Evolutionary conservation across 2,329 filamentous ascomycete genomes (phyloP), one percentile per base, ranked within the genome.

Genomic region (Macrophomina tecta): DNA sequence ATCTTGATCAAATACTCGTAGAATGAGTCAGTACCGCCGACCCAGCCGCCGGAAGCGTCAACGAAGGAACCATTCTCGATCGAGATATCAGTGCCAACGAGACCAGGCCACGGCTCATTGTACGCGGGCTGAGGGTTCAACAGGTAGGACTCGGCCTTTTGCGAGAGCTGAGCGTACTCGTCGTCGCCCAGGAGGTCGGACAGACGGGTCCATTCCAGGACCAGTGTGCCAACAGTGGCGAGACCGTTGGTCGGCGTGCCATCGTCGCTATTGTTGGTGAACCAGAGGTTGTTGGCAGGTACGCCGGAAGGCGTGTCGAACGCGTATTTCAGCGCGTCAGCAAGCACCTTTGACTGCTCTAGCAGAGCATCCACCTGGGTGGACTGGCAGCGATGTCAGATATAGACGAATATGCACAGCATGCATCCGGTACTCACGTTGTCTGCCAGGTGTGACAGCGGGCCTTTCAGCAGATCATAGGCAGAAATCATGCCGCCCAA

Each of bases 1-100:
- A 95, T 94, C 82, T 97, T 97, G 77, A 97, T 90, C 38, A 97
- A 85, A 73, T 96, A 96, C 79, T 96, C 92, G 80, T 96, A 97
- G 80, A 90, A 96, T 51, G 89, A 92, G 77, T 96, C 92, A 36
- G 86, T 86, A 6, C 91, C 90, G 61, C 90, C 92, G 46, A 87
- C 86, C 92, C 92, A 97, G 52, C 91, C 90, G 62, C 93, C 92
- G 1, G 71, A 73, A 30, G 85, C 85, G 73, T 94, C 87, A 14
- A 85, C 71, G 71, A 96, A 94, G 7, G 82, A 72, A 23, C 93
- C 93, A 3, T 86, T 88, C 1, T 80, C 74, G 68, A 92, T 84
- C 70, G 88, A 82, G 46, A 97, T 84, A 56, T 86, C 80, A 34
- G 85, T 88, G 5, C 93, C 93, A 0, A 94, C 78, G 23, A 97